These are phyloP conservation scores for Claviceps sp. DNA, from an alignment of 2,329 filamentous ascomycete genomes.

Conservation along the genomic window DNA sequence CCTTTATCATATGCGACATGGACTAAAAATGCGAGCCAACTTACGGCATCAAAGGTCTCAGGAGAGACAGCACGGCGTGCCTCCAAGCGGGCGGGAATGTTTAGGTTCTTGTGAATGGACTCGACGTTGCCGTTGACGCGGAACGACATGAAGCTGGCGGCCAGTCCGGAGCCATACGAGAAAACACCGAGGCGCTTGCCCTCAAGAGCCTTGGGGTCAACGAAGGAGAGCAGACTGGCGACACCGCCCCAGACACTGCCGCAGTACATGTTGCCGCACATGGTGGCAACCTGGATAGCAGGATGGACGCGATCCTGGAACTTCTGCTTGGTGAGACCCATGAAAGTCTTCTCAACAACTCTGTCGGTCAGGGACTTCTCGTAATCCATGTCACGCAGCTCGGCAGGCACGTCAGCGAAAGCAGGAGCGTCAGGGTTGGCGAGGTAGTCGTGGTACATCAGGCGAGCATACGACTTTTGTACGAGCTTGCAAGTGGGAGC, in stretches of 20 bases:
- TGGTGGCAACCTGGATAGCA: conserved; percentile 61
- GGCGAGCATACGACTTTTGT: conserved; percentile 69
- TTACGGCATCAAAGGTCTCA: conserved; percentile 57
- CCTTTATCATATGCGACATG: too few species aligned
- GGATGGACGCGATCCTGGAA: conserved; percentile 67
- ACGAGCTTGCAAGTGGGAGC: conserved; percentile 80
- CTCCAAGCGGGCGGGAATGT: conserved; percentile 56
- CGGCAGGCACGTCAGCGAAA: conserved; percentile 63
- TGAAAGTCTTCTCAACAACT: conserved; percentile 75
- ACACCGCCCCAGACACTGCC: conserved; percentile 66
- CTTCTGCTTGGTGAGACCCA: conserved; percentile 70
- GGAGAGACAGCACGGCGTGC: conserved; percentile 54
- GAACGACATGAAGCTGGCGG: conserved; percentile 59
- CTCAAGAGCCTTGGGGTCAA: conserved; percentile 47
- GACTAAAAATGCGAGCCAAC: neutral
- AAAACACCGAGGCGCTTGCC: conserved; percentile 65
- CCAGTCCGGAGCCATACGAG: conserved; percentile 68
- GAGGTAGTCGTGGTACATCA: conserved; percentile 79
- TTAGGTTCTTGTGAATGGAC: conserved; percentile 50
- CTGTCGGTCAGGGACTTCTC: conserved; percentile 69
- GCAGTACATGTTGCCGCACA: conserved; percentile 59
- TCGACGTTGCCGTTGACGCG: conserved; percentile 59
- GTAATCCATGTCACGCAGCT: conserved; percentile 68
- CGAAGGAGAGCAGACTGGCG: conserved; percentile 52
- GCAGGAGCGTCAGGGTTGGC: conserved; percentile 50